Evolutionary conservation across 305 asterid species (phyloP).

Genomic region (Salvia sclarea): DNA sequence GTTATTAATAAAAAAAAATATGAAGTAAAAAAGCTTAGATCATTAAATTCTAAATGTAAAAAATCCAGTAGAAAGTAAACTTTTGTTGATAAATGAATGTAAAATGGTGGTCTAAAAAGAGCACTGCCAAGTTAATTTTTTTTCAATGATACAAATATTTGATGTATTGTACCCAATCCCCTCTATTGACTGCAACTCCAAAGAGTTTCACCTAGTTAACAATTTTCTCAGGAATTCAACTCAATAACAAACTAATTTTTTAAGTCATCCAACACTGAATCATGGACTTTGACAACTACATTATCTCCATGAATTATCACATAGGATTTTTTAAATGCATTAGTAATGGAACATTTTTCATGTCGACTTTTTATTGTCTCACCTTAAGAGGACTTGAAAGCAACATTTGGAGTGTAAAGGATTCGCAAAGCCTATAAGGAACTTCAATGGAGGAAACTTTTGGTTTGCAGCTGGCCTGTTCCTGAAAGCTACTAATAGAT

Average conservation of each 20-base stretch:
- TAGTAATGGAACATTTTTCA: not conserved
- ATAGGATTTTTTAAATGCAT: not conserved
- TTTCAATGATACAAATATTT: not conserved
- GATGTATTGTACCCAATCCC: not conserved
- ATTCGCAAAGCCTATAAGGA: slow-evolving; percentile 75
- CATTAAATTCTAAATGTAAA: slow-evolving; percentile 4
- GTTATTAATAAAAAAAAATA: not conserved
- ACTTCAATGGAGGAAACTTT: slow-evolving; percentile 69
- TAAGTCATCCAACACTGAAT: not conserved
- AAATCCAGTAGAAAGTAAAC: slow-evolving; percentile 14
- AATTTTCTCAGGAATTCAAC: not conserved
- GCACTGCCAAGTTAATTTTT: not conserved
- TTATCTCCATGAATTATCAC: slow-evolving; percentile 20
- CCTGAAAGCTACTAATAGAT: slow-evolving; percentile 95
- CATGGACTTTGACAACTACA: not conserved
- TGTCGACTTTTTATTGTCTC: slow-evolving; percentile 25
- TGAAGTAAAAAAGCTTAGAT: slow-evolving; percentile 4
- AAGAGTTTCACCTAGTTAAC: slow-evolving; percentile 8
- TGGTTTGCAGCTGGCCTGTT: slow-evolving; percentile 88
- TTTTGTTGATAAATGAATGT: not conserved
- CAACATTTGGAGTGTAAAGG: slow-evolving; percentile 69
- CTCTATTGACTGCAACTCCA: slow-evolving; percentile 4
- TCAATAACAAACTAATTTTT: not conserved
- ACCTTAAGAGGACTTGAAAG: slow-evolving; percentile 95
- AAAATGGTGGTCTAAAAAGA: not conserved